Percentiles rank a stretch among this genome's conserved stretches.
These are phyloP conservation scores for Xerocomellus chrysenteron DNA, from an alignment of 768 basidiomycete genomes.

Conservation along the genomic window DNA sequence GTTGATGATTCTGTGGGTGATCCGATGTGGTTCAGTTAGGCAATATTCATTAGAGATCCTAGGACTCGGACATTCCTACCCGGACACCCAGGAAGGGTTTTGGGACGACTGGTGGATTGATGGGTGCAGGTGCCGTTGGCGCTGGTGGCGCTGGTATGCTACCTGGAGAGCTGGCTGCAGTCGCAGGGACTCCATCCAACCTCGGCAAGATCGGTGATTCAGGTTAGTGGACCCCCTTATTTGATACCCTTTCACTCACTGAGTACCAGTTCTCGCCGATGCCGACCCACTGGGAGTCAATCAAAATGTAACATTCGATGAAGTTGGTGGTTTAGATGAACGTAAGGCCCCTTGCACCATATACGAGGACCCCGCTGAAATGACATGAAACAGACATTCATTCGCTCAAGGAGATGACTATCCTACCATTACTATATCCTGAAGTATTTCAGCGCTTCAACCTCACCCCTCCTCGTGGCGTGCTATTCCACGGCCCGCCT, in stretches of 20 bases:
- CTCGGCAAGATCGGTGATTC: constrained; percentile 82
- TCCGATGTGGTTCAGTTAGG: not conserved
- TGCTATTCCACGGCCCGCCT: constrained; percentile 96
- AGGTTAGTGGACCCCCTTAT: constrained; percentile 40
- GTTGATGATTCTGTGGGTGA: constrained; percentile 67
- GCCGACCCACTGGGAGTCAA: constrained; percentile 95
- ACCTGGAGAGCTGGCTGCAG: constrained; percentile 56
- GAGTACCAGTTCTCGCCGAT: constrained; percentile 74
- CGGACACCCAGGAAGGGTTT: constrained; percentile 70
- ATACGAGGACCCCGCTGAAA: not conserved
- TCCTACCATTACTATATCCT: constrained; percentile 91
- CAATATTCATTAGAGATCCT: constrained; percentile 1
- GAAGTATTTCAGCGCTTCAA: constrained; percentile 94
- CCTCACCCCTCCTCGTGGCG: constrained; percentile 93
- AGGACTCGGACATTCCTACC: constrained; percentile 73
- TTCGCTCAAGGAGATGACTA: constrained; percentile 97
- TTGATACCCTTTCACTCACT: constrained; percentile 13
- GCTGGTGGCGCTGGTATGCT: constrained; percentile 57
- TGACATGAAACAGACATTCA: constrained; percentile 69
- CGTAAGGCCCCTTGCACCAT: constrained; percentile 49
- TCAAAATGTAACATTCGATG: constrained; percentile 91
- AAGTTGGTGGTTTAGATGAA: constrained; percentile 93
- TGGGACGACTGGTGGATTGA: constrained; percentile 53
- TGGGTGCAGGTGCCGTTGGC: constrained; percentile 44
- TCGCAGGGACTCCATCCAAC: constrained; percentile 79